Evolutionary conservation across 495 filamentous ascomycete species (phyloP).

Genomic region (Sphaerosporella brunnea): DNA sequence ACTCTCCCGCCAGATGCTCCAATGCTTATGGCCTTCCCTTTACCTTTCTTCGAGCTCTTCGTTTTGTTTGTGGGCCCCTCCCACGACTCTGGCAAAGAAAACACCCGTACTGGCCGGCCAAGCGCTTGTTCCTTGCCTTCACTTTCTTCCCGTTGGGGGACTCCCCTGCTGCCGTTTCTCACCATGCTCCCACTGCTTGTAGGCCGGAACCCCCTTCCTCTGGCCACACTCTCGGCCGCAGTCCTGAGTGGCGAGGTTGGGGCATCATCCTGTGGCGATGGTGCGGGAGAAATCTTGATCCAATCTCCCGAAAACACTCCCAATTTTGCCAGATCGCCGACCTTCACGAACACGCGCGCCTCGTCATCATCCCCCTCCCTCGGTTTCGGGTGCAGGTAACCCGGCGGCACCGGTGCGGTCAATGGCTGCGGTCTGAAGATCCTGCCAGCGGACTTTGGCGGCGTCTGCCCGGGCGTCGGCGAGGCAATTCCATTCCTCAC

Average conservation of each 20-base stretch:
- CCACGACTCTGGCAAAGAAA: slow-evolving; percentile 59
- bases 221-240: slow-evolving; percentile 19
- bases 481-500: slow-evolving; percentile 24
- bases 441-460: slow-evolving; percentile 30
- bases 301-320: slow-evolving; percentile 96
- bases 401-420: slow-evolving; percentile 50
- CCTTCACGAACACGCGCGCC: slow-evolving; percentile 71
- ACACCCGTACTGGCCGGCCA: slow-evolving; percentile 67
- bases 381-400: slow-evolving; percentile 70
- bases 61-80: slow-evolving; percentile 3
- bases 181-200: not conserved
- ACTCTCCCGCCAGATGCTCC: slow-evolving; percentile 37
- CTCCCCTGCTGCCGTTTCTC: slow-evolving; percentile 12
- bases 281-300: slow-evolving; percentile 64
- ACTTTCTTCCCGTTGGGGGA: not conserved
- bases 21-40: slow-evolving; percentile 31
- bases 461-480: slow-evolving; percentile 24
- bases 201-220: slow-evolving; percentile 33
- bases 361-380: slow-evolving; percentile 64
- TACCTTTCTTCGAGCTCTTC: slow-evolving; percentile 30
- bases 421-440: slow-evolving; percentile 67
- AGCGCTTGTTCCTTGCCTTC: slow-evolving; percentile 27
- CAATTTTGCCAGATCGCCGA: slow-evolving; percentile 64
- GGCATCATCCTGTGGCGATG: slow-evolving; percentile 28
- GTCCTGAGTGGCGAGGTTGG: slow-evolving; percentile 15